Evolutionary conservation across 345 rosid species (phyloP).

Genomic region (Populus pruinosa): DNA sequence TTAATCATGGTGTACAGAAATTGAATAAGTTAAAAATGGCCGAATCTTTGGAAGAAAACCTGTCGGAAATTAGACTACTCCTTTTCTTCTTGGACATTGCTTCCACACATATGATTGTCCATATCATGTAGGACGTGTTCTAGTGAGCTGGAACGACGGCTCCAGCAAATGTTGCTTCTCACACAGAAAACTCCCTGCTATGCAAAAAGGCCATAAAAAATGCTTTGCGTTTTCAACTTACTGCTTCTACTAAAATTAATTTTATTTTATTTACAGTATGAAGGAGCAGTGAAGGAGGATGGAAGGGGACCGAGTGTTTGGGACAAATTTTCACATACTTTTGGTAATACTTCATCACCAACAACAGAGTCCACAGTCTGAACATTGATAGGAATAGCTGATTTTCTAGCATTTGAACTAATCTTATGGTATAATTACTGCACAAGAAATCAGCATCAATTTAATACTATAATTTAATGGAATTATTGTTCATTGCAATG

Average conservation of each 20-base stretch:
- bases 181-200: neutral
- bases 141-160: neutral
- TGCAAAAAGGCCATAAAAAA: neutral
- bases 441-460: neutral
- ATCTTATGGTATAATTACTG: neutral
- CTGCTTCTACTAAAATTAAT: neutral
- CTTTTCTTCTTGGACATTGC: neutral
- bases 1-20: neutral
- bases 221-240: neutral
- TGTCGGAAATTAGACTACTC: neutral
- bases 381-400: neutral
- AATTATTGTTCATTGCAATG: neutral
- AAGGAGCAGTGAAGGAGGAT: conserved; percentile 85
- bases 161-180: neutral
- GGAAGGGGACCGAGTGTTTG: conserved; percentile 88
- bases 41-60: neutral
- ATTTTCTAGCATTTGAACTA: neutral
- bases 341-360: neutral
- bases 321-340: conserved; percentile 65
- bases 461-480: neutral
- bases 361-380: neutral
- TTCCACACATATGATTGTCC: neutral
- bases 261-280: conserved; percentile 41
- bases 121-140: neutral
- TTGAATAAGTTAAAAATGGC: neutral